Conservation (phyloP, 345 rosid species). For the Eutrema yunnanense region DNA sequence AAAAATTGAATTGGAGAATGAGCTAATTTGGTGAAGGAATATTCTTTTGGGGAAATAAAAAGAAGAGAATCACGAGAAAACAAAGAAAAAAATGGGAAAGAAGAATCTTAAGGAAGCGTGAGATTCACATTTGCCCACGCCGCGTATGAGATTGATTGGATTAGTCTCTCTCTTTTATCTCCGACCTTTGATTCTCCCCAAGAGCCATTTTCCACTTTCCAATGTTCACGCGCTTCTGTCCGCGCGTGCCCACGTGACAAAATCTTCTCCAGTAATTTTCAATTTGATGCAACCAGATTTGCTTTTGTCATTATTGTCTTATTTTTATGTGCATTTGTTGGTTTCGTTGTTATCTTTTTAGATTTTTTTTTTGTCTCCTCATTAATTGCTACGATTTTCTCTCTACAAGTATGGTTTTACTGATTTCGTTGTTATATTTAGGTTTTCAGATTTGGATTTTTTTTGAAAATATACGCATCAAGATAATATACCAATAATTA, state of each 20-base stretch:
- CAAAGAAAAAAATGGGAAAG: background rate
- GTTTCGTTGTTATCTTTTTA: background rate
- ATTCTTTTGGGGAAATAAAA: background rate
- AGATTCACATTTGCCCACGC: slow-evolving; percentile 21
- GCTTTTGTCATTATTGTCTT: background rate
- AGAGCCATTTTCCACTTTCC: slow-evolving; percentile 3
- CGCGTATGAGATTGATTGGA: background rate
- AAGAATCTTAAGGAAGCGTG: slow-evolving; percentile 24
- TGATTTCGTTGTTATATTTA: no score
- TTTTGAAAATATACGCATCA: no score
- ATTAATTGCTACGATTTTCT: background rate
- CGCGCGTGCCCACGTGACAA: slow-evolving; percentile 19
- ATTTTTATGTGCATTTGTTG: background rate
- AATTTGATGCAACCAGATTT: slow-evolving; percentile 15
- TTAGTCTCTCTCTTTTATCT: background rate
- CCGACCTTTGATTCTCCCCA: slow-evolving; percentile 18
- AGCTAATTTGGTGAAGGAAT: slow-evolving; percentile 11
- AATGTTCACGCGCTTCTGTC: background rate
- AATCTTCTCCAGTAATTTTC: background rate
- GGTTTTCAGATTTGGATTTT: no score
- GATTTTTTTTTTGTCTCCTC: background rate
- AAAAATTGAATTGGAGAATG: background rate
- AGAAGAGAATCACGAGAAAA: slow-evolving; percentile 18
- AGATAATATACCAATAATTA: no score
- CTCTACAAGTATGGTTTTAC: background rate